These are phyloP conservation scores for Dujonia santamariae DNA, from an alignment of 1,139 yeast species.

Conservation along the genomic window DNA sequence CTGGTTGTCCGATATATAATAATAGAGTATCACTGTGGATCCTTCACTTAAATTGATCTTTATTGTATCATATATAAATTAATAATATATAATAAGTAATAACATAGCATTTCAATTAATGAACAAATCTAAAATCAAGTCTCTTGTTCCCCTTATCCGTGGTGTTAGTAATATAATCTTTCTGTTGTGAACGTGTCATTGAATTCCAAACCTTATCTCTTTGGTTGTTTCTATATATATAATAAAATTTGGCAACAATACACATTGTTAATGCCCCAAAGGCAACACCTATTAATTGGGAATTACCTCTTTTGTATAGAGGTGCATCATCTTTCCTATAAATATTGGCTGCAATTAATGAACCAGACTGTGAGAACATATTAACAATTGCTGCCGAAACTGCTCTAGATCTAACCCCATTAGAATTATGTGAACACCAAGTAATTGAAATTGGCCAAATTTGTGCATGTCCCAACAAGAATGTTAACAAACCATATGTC, in stretches of 20 bases:
- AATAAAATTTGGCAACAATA: conserved; percentile 29
- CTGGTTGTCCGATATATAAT: background rate
- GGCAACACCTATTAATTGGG: conserved; percentile 30
- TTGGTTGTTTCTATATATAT: conserved; percentile 38
- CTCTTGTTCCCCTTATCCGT: conserved; percentile 51
- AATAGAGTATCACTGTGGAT: background rate
- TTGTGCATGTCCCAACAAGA: conserved; percentile 17
- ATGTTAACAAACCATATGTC: conserved; percentile 16
- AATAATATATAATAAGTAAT: background rate
- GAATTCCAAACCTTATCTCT: conserved; percentile 43
- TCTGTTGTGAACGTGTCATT: conserved; percentile 42
- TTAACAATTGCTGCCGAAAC: conserved; percentile 59
- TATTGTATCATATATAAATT: background rate
- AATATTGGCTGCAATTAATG: conserved; percentile 47
- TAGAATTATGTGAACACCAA: conserved; percentile 57
- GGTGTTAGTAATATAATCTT: conserved; percentile 36
- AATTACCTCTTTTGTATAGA: conserved; percentile 50
- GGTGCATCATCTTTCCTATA: conserved; percentile 56
- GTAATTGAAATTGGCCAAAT: conserved; percentile 38
- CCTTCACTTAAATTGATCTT: background rate
- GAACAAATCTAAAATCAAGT: conserved; percentile 41
- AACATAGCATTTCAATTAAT: conserved; percentile 7
- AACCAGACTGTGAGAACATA: conserved; percentile 53
- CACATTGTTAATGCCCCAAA: conserved; percentile 16
- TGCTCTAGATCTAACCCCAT: conserved; percentile 54